These are phyloP conservation scores for Cinchona pubescens DNA, from an alignment of 257 asterid genomes.

Conservation along the genomic window DNA sequence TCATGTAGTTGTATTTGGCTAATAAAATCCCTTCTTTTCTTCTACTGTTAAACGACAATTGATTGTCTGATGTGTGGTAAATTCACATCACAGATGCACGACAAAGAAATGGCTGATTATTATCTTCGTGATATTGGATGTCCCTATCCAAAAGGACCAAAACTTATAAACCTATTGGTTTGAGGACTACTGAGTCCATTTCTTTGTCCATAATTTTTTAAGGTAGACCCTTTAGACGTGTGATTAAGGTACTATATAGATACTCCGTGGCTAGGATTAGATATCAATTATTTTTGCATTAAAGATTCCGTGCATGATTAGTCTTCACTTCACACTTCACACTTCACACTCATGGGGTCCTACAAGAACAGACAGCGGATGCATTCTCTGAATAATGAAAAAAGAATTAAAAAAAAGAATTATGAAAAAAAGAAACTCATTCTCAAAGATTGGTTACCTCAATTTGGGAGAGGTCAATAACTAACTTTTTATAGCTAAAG, in stretches of 20 bases:
- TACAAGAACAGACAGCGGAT: neutral
- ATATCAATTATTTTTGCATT: constrained; percentile 12
- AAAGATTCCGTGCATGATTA: neutral
- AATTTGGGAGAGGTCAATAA: neutral
- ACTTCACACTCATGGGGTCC: neutral
- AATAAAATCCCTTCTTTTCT: neutral
- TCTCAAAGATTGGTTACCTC: neutral
- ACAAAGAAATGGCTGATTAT: neutral
- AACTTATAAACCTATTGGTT: neutral
- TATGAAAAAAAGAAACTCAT: too few relatives aligned
- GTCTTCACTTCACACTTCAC: neutral
- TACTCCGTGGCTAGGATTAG: neutral
- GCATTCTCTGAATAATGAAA: neutral
- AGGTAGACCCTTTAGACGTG: constrained; percentile 1
- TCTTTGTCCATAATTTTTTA: neutral
- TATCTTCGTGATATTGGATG: constrained; percentile 3
- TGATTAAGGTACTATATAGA: neutral
- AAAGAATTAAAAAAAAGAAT: too few relatives aligned
- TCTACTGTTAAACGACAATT: neutral
- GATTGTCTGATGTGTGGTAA: neutral
- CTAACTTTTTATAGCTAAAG: constrained; percentile 1
- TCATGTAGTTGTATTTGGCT: too few relatives aligned
- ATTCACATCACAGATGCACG: constrained; percentile 5
- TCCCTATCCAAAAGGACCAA: constrained; percentile 7
- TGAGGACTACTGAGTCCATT: neutral